Percentiles rank a stretch among this genome's conserved stretches.
These are phyloP conservation scores for Xylaria longipes DNA, from an alignment of 495 filamentous ascomycete genomes.

Conservation along the genomic window DNA sequence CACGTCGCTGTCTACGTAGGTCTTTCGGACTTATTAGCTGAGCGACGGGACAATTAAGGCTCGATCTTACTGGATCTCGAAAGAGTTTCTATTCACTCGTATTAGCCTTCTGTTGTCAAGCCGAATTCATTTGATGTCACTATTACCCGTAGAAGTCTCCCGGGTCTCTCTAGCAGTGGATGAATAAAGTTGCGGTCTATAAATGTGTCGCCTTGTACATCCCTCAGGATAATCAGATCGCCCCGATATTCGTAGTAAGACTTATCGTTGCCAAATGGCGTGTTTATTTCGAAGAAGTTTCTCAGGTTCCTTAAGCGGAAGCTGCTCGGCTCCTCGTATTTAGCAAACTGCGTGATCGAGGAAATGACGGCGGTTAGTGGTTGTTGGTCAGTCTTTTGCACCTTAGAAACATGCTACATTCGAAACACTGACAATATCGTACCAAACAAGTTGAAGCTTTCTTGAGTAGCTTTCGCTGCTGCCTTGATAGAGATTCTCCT, in stretches of 20 bases:
- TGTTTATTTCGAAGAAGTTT: background rate
- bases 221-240: background rate
- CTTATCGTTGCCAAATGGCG: background rate
- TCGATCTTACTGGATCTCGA: background rate
- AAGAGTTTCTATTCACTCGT: background rate
- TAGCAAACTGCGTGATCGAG: background rate
- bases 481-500: background rate
- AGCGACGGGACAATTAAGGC: background rate
- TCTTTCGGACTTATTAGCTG: background rate
- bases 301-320: background rate
- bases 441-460: background rate
- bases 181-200: background rate
- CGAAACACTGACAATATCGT: background rate
- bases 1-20: background rate
- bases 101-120: background rate
- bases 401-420: background rate
- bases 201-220: background rate
- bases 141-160: background rate
- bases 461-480: background rate
- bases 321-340: background rate
- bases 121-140: background rate
- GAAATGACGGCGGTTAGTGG: background rate
- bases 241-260: background rate
- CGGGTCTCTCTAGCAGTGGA: background rate
- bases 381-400: background rate